These are phyloP conservation scores for Aspergillus spinulosporus DNA, from an alignment of 2,329 filamentous ascomycete genomes.

Conservation along the genomic window DNA sequence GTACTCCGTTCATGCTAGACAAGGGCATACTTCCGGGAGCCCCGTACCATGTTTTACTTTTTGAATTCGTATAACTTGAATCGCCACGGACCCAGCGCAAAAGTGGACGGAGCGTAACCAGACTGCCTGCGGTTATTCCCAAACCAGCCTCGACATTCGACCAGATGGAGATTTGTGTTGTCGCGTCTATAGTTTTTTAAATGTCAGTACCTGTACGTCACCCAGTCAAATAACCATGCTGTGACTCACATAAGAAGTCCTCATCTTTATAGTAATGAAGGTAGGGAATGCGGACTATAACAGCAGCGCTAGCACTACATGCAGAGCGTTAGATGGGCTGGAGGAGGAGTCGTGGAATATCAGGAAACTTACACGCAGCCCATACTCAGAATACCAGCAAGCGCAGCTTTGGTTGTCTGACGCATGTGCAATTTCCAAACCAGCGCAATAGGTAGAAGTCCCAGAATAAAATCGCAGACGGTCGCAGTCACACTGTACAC, in stretches of 20 bases:
- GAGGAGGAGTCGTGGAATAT: slow-evolving; percentile 8
- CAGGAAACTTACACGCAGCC: slow-evolving; percentile 50
- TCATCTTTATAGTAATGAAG: slow-evolving; percentile 34
- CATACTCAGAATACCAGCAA: slow-evolving; percentile 57
- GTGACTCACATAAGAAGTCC: slow-evolving; percentile 37
- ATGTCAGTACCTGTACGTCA: slow-evolving; percentile 16
- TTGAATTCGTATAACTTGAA: slow-evolving; percentile 26
- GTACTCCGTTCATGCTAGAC: slow-evolving; percentile 29
- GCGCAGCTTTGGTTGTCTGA: slow-evolving; percentile 51
- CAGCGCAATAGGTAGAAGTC: slow-evolving; percentile 55
- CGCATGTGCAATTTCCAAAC: slow-evolving; percentile 59
- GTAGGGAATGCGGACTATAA: slow-evolving; percentile 40
- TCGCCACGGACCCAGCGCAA: slow-evolving; percentile 41
- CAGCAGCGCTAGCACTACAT: slow-evolving; percentile 36
- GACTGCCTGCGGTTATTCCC: slow-evolving; percentile 49
- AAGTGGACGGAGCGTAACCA: slow-evolving; percentile 53
- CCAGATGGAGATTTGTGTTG: slow-evolving; percentile 43
- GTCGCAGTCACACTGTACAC: slow-evolving; percentile 52
- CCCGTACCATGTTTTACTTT: slow-evolving; percentile 23
- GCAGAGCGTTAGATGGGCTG: background rate
- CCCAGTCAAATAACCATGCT: background rate
- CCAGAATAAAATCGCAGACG: slow-evolving; percentile 54
- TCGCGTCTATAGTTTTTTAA: slow-evolving; percentile 28
- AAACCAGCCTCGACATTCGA: slow-evolving; percentile 42
- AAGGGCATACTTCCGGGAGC: slow-evolving; percentile 33